Percentiles rank a stretch among this genome's conserved stretches.
phyloP scores from a whole-genome alignment of 257 asterid genomes.

The Coffea canephora region DNA sequence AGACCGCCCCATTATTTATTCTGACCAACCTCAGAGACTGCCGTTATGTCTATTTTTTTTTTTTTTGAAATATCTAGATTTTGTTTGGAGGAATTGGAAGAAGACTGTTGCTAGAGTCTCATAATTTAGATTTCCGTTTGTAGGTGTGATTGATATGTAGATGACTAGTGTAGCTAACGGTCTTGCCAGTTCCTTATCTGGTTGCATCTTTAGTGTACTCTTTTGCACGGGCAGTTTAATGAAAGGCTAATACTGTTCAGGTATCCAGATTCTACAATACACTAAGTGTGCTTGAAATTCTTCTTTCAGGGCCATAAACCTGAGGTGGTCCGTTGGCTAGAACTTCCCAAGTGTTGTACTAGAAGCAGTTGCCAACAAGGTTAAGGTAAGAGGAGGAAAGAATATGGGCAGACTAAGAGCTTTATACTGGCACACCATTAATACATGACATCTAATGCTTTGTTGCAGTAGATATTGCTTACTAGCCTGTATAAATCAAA shows the following conservation, averaged over 20 bases:
- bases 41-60: neutral
- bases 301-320: constrained; percentile 20
- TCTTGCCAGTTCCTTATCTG: neutral
- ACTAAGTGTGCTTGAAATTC: neutral
- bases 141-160: neutral
- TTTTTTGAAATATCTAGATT: no score
- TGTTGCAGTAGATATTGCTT: neutral
- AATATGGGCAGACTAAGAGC: neutral
- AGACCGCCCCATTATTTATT: neutral
- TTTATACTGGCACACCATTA: neutral
- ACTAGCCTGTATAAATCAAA: constrained; percentile 7
- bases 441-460: neutral
- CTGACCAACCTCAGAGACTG: neutral
- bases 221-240: neutral
- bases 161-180: neutral
- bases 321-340: neutral
- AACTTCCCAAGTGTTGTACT: neutral
- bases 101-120: neutral
- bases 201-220: neutral
- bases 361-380: neutral
- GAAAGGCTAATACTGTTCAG: neutral
- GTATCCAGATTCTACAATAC: neutral
- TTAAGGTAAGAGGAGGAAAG: neutral
- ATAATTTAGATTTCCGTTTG: neutral
- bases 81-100: neutral